phyloP scores from a whole-genome alignment of 768 basidiomycete genomes.

The Rhodotorula graminis region DNA sequence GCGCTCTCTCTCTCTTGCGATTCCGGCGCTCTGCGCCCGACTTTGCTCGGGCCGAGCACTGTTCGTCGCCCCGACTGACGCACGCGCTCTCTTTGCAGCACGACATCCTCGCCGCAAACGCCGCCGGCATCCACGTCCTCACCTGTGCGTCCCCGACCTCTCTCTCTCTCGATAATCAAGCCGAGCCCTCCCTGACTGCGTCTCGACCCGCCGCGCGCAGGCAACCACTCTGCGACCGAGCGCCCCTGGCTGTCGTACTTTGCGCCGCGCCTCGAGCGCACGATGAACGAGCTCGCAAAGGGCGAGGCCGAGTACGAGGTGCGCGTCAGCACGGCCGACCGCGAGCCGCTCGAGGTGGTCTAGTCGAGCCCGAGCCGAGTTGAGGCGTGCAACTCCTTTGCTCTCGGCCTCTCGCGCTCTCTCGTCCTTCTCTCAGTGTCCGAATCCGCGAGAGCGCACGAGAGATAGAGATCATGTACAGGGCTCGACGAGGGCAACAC shows the following conservation, averaged over 20 bases:
- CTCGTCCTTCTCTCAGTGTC: too few relatives aligned
- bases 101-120: slow-evolving; percentile 75
- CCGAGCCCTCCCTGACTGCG: neutral
- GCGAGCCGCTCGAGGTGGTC: slow-evolving; percentile 67
- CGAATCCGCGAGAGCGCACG: too few relatives aligned
- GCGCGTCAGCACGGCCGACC: slow-evolving; percentile 65
- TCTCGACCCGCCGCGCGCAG: neutral
- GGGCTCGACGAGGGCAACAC: too few relatives aligned
- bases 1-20: neutral
- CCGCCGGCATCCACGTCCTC: slow-evolving; percentile 70
- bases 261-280: slow-evolving; percentile 32
- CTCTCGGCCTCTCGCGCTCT: too few relatives aligned
- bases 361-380: neutral
- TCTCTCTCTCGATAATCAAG: neutral
- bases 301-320: slow-evolving; percentile 52
- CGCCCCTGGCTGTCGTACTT: slow-evolving; percentile 66
- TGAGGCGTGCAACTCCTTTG: neutral
- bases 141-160: slow-evolving; percentile 47
- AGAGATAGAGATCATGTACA: too few relatives aligned
- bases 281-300: slow-evolving; percentile 40
- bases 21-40: neutral
- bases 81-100: slow-evolving; percentile 55
- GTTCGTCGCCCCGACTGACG: neutral
- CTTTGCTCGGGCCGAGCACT: neutral
- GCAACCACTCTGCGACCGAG: slow-evolving; percentile 81